A percentile compares a stretch with the other conserved stretches of the same genome.
phyloP scores from a whole-genome alignment of 1,139 yeast species.

The Geotrichum carabidarum region DNA sequence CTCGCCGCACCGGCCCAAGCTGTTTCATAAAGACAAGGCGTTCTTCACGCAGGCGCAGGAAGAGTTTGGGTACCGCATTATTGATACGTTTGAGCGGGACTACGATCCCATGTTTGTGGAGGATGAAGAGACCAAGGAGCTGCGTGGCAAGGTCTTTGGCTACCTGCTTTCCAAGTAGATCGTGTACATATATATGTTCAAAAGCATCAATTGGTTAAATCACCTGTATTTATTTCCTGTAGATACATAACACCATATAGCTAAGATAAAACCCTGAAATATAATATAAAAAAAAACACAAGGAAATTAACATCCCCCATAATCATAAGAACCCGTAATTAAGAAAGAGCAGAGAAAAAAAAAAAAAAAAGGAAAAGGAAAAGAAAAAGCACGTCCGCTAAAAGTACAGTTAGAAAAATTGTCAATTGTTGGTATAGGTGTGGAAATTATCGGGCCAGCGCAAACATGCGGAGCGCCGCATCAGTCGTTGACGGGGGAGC shows the following conservation, averaged over 20 bases:
- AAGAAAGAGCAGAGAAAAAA: neutral
- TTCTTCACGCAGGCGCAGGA: slow-evolving; percentile 70
- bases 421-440: neutral
- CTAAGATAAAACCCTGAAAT: neutral
- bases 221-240: neutral
- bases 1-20: slow-evolving; percentile 85
- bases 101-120: slow-evolving; percentile 95
- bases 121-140: slow-evolving; percentile 70
- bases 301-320: neutral
- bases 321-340: neutral
- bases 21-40: slow-evolving; percentile 62
- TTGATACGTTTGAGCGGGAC: slow-evolving; percentile 62
- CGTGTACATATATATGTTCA: too few relatives aligned
- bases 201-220: too few relatives aligned
- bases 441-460: neutral
- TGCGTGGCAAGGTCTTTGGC: slow-evolving; percentile 79
- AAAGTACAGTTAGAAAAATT: too few relatives aligned
- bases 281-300: neutral
- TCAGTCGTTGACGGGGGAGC: neutral
- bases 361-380: neutral
- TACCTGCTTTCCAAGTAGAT: slow-evolving; percentile 34
- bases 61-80: slow-evolving; percentile 55
- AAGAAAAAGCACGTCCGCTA: too few relatives aligned
- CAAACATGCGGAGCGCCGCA: slow-evolving; percentile 5
- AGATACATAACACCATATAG: neutral